Percentiles rank a stretch among this genome's conserved stretches.
phyloP scores from a whole-genome alignment of 2,329 filamentous ascomycete species.

The Talaromyces sp. region DNA sequence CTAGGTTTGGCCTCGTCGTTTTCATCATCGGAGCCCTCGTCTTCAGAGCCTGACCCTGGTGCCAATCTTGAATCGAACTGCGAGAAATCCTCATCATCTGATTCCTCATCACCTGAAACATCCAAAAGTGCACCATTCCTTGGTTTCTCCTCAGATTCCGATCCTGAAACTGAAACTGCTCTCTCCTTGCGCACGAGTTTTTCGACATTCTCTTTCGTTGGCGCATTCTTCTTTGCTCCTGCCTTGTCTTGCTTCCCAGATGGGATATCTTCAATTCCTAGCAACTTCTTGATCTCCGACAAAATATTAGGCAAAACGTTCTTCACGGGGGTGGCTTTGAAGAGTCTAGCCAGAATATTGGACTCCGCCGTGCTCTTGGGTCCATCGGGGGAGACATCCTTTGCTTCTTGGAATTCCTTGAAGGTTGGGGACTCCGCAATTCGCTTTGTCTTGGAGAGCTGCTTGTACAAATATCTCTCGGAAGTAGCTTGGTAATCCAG shows the following conservation, averaged over 20 bases:
- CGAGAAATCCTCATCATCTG: conserved; percentile 31
- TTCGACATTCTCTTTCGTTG: conserved; percentile 13
- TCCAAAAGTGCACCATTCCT: conserved; percentile 15
- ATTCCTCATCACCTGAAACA: conserved; percentile 30
- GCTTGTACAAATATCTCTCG: conserved; percentile 59
- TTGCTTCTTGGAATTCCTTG: conserved; percentile 41
- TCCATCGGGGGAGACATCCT: conserved; percentile 40
- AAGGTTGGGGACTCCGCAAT: conserved; percentile 56
- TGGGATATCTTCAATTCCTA: conserved; percentile 38
- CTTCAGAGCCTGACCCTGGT: conserved; percentile 28
- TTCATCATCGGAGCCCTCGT: conserved; percentile 28
- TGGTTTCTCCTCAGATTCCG: conserved; percentile 13
- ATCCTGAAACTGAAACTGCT: conserved; percentile 13
- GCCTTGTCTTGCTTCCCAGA: conserved; percentile 18
- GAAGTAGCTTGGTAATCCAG: conserved; percentile 56
- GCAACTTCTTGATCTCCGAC: conserved; percentile 41
- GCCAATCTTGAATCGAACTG: conserved; percentile 41
- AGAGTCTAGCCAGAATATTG: conserved; percentile 63
- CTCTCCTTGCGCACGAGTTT: conserved; percentile 2
- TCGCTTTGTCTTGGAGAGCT: conserved; percentile 59
- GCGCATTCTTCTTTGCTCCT: conserved; percentile 12
- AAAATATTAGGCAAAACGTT: conserved; percentile 55
- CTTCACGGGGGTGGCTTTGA: conserved; percentile 62
- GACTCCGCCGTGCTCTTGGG: conserved; percentile 51
- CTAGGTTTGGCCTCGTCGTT: conserved; percentile 17